Evolutionary conservation across 306 rosid genomes (phyloP).

Genomic region (Prunus salicina): DNA sequence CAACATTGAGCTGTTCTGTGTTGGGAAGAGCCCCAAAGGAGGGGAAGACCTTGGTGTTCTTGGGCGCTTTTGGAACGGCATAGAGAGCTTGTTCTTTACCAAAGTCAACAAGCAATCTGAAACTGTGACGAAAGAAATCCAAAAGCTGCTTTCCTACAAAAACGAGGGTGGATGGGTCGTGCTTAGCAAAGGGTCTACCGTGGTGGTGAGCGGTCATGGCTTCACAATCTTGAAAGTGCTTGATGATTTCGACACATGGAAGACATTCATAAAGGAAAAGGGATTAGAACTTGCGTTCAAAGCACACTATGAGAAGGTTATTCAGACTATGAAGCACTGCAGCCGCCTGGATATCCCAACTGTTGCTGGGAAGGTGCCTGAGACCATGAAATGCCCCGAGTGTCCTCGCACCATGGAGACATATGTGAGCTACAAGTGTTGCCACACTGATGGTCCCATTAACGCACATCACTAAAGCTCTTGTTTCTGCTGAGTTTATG

Average conservation of each 20-base stretch:
- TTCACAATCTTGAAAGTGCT: conserved; percentile 29
- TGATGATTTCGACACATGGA: conserved; percentile 48
- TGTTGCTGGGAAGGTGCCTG: conserved; percentile 47
- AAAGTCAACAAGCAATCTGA: conserved; percentile 21
- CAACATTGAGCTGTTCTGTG: conserved; percentile 26
- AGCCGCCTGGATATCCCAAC: conserved; percentile 41
- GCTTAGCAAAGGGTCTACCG: conserved; percentile 37
- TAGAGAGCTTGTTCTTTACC: conserved; percentile 44
- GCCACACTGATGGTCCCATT: conserved; percentile 37
- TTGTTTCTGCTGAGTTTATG: neutral
- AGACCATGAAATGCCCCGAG: conserved; percentile 48
- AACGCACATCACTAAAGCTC: conserved; percentile 8
- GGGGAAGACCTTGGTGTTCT: conserved; percentile 28
- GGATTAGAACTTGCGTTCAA: conserved; percentile 36
- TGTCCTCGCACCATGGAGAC: conserved; percentile 60
- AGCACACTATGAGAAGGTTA: conserved; percentile 19
- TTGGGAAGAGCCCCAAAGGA: conserved; percentile 32
- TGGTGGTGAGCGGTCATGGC: conserved; percentile 39
- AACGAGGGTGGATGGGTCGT: conserved; percentile 55
- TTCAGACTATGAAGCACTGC: conserved; percentile 22
- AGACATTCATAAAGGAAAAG: conserved; percentile 23
- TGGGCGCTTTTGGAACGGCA: conserved; percentile 40
- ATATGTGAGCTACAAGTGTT: conserved; percentile 57
- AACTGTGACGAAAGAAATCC: conserved; percentile 37
- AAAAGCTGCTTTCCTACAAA: conserved; percentile 51